Base-by-base conservation (phyloP, 1,284 basidiomycete genomes). In the Filobasidium uniguttulatum region DNA sequence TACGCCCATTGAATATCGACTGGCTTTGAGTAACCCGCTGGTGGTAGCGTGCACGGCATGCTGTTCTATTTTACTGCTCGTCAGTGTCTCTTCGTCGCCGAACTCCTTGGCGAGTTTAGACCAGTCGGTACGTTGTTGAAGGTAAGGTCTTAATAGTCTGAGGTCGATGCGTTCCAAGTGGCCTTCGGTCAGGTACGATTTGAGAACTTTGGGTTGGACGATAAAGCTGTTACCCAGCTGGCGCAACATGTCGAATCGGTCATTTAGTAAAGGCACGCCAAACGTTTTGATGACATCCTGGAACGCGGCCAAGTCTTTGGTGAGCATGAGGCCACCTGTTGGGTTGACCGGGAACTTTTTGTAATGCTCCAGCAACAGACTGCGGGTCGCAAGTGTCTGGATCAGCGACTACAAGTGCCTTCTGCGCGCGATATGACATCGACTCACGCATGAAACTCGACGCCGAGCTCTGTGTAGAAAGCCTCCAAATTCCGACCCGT, bases 191-290 rank as follows among this genome's bases (percentile, higher is more conserved):
- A 94, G 85, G 71, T 91, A 96, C 1, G 87, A 85, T 57, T 85
- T 85, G 56, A 96, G 77, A 52, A 89, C 87, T 55, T 93, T 87
- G 4, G 90, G 89, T 54, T 82, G 83, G 40, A 96, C 85, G 58
- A 96, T 82, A 75, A 97, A 99, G 52, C 93, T 78, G 64, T 97
- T 94, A 60, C 94, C 94, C 1, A 99, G 80, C 68, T 98, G 91
- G 40, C 93, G 83, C 57, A 98, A 82, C 75, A 98, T 97, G 64
- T 98, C 94, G 72, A 94, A 99, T 17, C 94, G 87, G 66, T 97
- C 93, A 55, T 83, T 80, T 3, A 99, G 74, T 1, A 85, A 76
- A 1, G 85, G 77, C 36, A 94, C 82, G 28, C 76, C 75, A 69
- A 93, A 97, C 12, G 78, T 79, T 53, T 76, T 73, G 56, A 96